A percentile compares a stretch with the other conserved stretches of the same genome.
Evolutionary conservation across 1,284 basidiomycete species (phyloP).

Genomic region (Ustilago curta): DNA sequence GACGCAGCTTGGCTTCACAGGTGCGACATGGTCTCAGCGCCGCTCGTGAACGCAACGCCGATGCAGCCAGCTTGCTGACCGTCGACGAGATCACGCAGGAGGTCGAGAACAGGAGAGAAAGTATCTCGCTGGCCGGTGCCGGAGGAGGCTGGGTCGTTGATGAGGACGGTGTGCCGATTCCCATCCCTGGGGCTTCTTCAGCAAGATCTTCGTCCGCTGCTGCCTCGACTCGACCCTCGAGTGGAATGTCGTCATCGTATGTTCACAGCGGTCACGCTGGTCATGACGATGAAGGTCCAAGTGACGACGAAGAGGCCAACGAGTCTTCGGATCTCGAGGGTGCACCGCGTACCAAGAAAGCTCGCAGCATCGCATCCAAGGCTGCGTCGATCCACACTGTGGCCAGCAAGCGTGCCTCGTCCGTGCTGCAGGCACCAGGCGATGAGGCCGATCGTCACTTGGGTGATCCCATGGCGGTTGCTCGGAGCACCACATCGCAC

Average conservation of each 20-base stretch:
- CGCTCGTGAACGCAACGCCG: slow-evolving; percentile 76
- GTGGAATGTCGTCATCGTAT: slow-evolving; percentile 38
- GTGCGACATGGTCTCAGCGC: slow-evolving; percentile 48
- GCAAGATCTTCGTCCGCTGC: slow-evolving; percentile 35
- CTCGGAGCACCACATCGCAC: slow-evolving; percentile 40
- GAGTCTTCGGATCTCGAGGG: slow-evolving; percentile 42
- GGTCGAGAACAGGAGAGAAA: slow-evolving; percentile 83
- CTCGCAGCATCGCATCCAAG: slow-evolving; percentile 66
- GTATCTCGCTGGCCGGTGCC: slow-evolving; percentile 66
- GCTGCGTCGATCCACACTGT: slow-evolving; percentile 38
- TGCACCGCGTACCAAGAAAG: slow-evolving; percentile 20
- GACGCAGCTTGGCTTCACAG: slow-evolving; percentile 55
- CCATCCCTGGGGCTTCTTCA: slow-evolving; percentile 40
- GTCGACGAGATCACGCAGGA: slow-evolving; percentile 98
- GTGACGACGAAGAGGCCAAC: slow-evolving; percentile 69
- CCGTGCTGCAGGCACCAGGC: slow-evolving; percentile 41
- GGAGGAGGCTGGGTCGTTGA: slow-evolving; percentile 57
- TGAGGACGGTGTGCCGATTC: slow-evolving; percentile 67
- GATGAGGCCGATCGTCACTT: slow-evolving; percentile 56
- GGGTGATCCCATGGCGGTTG: slow-evolving; percentile 53
- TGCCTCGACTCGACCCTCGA: slow-evolving; percentile 51
- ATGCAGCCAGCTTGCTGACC: slow-evolving; percentile 90
- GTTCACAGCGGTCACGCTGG: slow-evolving; percentile 71
- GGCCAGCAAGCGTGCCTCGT: slow-evolving; percentile 67
- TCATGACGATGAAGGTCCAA: slow-evolving; percentile 68